Conservation (phyloP, 2,329 filamentous ascomycete genomes). For the Fusarium drepaniforme region DNA sequence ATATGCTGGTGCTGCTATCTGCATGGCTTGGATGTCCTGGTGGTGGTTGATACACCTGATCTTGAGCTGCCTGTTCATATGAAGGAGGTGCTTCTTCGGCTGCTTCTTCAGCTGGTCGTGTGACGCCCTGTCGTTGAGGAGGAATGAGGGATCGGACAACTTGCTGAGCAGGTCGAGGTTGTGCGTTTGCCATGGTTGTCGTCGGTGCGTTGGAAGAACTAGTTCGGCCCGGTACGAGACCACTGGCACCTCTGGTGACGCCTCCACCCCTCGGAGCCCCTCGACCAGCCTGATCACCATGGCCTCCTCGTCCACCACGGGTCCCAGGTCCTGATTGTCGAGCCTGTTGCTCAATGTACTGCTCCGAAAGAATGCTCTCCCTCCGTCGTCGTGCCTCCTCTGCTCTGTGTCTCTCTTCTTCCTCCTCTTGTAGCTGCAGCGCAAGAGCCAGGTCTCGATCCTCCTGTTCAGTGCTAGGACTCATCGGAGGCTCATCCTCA, state of each 20-base stretch:
- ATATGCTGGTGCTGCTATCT: conserved; percentile 47
- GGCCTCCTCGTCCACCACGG: conserved; percentile 37
- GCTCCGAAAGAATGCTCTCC: conserved; percentile 77
- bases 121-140: conserved; percentile 52
- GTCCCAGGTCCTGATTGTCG: conserved; percentile 48
- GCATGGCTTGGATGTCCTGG: conserved; percentile 64
- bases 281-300: conserved; percentile 3
- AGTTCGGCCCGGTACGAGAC: conserved; percentile 38
- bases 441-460: conserved; percentile 90
- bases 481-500: conserved; percentile 47
- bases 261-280: conserved; percentile 26
- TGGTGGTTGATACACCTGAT: conserved; percentile 64
- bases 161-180: conserved; percentile 41
- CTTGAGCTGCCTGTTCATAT: conserved; percentile 68
- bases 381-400: conserved; percentile 71
- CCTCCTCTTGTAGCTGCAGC: conserved; percentile 93
- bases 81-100: conserved; percentile 67
- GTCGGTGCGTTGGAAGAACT: conserved; percentile 40
- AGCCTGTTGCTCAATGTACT: conserved; percentile 76
- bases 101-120: conserved; percentile 52
- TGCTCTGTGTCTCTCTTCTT: conserved; percentile 82
- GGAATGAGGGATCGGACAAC: conserved; percentile 59
- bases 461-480: conserved; percentile 73
- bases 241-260: conserved; percentile 29
- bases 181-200: conserved; percentile 30